Evolutionary conservation across 2,329 filamentous ascomycete species (phyloP), one percentile per base, ranked within the genome.

Genomic region (Phyllosticta ampelicida): DNA sequence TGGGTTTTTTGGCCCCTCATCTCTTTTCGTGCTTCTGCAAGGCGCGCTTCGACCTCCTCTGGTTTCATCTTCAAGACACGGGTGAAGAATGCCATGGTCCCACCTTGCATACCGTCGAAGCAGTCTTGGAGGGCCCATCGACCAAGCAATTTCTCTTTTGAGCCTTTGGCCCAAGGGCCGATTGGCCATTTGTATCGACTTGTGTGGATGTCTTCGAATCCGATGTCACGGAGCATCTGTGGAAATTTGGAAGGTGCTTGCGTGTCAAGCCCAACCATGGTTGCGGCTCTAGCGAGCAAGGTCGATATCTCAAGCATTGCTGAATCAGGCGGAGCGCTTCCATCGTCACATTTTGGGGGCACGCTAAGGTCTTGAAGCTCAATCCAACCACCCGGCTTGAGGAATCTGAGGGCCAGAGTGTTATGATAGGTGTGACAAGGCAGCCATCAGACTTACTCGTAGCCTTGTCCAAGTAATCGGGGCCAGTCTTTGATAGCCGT

Each of bases 401-500:
- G 70, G 66, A 75, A 66, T 58, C 59, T 54, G 52, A 57, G 62
- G 3, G 58, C 55, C 23, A 6, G 11, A 10, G 18, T 16, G 21
- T 51, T 5, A 51, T 6, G 8, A 16, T 51, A 1, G 13, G 3
- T 4, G 23, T 51, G 19, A 11, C 13, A 9, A 9, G 18, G 19
- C 11, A 51, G 36, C 36, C 16, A 18, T 18, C 13, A 5, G 19
- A 51, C 49, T 11, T 21, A 51, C 51, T 49, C 48, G 53, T 64
- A 66, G 44, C 63, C 62, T 58, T 77, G 74, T 23, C 74, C 67
- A 18, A 82, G 66, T 59, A 85, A 71, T 11, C 71, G 69, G 1
- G 70, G 68, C 69, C 82, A 83, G 63, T 86, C 73, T 13, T 75
- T 73, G 51, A 87, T 74, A 11, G 77, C 75, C 29, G 77, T 77